phyloP scores from a whole-genome alignment of 345 rosid genomes.

The Populus alba region DNA sequence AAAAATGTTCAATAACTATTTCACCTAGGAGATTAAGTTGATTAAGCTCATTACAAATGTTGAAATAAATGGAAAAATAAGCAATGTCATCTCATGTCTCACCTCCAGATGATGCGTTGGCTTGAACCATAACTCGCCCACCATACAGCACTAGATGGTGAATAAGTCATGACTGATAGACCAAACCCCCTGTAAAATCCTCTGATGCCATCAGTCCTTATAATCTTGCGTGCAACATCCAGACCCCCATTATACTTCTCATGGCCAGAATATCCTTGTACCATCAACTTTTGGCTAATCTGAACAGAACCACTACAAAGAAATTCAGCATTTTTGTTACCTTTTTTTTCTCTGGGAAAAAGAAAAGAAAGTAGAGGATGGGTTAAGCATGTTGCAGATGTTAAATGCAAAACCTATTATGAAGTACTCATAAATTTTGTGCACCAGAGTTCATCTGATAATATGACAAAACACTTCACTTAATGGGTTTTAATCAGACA shows the following conservation, averaged over 20 bases:
- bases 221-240: conserved; percentile 80
- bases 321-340: neutral
- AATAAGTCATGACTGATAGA: conserved; percentile 83
- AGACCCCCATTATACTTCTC: conserved; percentile 82
- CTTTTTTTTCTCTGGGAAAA: neutral
- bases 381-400: neutral
- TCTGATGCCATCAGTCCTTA: conserved; percentile 72
- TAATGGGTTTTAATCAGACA: neutral
- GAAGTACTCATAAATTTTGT: neutral
- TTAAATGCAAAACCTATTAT: neutral
- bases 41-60: neutral
- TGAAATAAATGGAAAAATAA: conserved; percentile 1
- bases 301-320: conserved; percentile 28
- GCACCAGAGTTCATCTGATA: neutral
- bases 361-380: neutral
- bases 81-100: conserved; percentile 46
- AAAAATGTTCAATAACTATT: neutral
- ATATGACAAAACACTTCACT: neutral
- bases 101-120: conserved; percentile 97
- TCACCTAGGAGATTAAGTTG: neutral
- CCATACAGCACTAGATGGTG: conserved; percentile 99
- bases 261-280: conserved; percentile 95
- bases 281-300: conserved; percentile 99
- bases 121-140: conserved; percentile 99
- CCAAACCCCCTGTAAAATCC: conserved; percentile 97